These are phyloP conservation scores for Saccharomycopsis crataegensis DNA, from an alignment of 1,139 yeast species.

Conservation along the genomic window DNA sequence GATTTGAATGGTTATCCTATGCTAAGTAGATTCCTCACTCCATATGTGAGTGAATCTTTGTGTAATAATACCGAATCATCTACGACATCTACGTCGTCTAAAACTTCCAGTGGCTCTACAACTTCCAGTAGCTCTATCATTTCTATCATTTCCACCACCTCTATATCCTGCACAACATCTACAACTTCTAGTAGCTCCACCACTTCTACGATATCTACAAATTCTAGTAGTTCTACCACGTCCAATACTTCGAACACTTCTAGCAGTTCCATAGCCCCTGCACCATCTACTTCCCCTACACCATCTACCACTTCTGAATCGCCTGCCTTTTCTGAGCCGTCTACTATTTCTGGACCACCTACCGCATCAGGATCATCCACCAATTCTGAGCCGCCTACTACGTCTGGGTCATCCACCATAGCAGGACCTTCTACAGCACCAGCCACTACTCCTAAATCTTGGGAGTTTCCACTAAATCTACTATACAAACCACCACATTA, in stretches of 20 bases:
- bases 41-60: not conserved
- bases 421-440: not conserved
- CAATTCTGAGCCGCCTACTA: not conserved
- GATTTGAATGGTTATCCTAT: not conserved
- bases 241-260: not conserved
- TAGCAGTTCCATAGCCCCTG: not conserved
- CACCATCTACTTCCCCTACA: not conserved
- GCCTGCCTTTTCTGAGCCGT: not conserved
- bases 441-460: too few species aligned
- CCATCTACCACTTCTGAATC: not conserved
- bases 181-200: too few species aligned
- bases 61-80: not conserved
- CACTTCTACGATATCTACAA: not conserved
- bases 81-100: too few species aligned
- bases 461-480: not conserved
- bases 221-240: not conserved
- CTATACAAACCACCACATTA: not conserved
- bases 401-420: not conserved
- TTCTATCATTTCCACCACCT: too few species aligned
- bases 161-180: too few species aligned
- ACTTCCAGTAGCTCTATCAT: too few species aligned
- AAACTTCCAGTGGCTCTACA: too few species aligned
- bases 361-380: not conserved
- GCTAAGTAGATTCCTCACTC: not conserved
- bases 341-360: not conserved